Evolutionary conservation across 768 basidiomycete species (phyloP).

Genomic region (Pholiota microspora): DNA sequence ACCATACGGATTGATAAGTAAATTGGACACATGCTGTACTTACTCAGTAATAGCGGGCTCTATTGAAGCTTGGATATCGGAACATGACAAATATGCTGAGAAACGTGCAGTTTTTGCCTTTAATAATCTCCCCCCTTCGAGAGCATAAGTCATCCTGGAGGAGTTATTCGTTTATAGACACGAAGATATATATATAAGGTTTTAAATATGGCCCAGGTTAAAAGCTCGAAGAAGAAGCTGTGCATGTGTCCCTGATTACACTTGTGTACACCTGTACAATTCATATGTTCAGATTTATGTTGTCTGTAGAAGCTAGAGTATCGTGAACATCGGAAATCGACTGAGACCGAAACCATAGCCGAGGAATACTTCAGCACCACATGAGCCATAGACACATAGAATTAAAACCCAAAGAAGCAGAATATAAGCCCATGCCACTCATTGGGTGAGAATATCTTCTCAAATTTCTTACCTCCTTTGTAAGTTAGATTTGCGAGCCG

Average conservation of each 20-base stretch:
- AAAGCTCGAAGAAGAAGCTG: neutral
- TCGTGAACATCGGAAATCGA: neutral
- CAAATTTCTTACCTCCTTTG: neutral
- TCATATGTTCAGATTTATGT: neutral
- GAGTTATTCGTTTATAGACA: neutral
- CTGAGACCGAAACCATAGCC: neutral
- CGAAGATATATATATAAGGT: neutral
- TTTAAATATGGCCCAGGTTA: neutral
- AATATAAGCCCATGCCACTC: neutral
- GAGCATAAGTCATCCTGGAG: neutral
- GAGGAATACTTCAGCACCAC: neutral
- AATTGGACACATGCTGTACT: neutral
- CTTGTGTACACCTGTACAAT: neutral
- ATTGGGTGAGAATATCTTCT: neutral
- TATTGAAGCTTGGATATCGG: neutral
- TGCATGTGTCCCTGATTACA: neutral
- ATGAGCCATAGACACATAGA: neutral
- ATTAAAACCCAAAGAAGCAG: neutral
- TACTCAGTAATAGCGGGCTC: neutral
- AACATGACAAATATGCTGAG: neutral
- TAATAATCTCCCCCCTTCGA: neutral
- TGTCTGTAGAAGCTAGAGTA: neutral
- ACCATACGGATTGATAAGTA: neutral
- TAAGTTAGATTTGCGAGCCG: neutral
- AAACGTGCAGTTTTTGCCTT: neutral